Evolutionary conservation across 805 yeast genomes (phyloP).

Genomic region (Kodamaea fukazawae): DNA sequence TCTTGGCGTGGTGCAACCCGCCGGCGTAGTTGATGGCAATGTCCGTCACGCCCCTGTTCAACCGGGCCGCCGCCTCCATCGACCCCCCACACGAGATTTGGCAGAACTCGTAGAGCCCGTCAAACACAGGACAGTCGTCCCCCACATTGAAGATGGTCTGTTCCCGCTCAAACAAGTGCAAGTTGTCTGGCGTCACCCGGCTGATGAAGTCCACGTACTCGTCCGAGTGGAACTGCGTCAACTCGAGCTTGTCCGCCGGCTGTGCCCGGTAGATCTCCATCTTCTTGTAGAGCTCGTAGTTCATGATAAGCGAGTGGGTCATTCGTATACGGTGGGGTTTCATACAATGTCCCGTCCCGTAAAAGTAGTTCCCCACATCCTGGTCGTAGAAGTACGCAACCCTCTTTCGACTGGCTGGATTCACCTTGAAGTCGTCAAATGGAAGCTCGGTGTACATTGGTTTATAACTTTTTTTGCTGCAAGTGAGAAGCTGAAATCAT

Average conservation of each 20-base stretch:
- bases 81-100: constrained; percentile 27
- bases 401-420: constrained; percentile 20
- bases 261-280: constrained; percentile 30
- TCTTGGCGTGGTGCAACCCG: constrained; percentile 28
- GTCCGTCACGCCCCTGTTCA: constrained; percentile 26
- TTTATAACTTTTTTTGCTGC: background rate
- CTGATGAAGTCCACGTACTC: constrained; percentile 21
- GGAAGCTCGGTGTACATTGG: constrained; percentile 26
- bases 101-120: constrained; percentile 26
- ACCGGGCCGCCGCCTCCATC: constrained; percentile 28
- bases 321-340: constrained; percentile 29
- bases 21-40: constrained; percentile 29
- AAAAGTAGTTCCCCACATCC: constrained; percentile 29
- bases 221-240: constrained; percentile 25
- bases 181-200: constrained; percentile 24
- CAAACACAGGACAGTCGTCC: constrained; percentile 26
- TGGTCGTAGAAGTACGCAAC: constrained; percentile 30
- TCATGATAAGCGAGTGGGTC: constrained; percentile 30
- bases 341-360: constrained; percentile 31
- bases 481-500: no score
- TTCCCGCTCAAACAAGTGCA: constrained; percentile 25
- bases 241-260: constrained; percentile 27
- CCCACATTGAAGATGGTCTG: constrained; percentile 28
- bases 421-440: constrained; percentile 26
- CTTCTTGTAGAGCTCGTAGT: constrained; percentile 27